These are phyloP conservation scores for Thozetella sp. DNA, from an alignment of 495 filamentous ascomycete genomes.

Conservation along the genomic window DNA sequence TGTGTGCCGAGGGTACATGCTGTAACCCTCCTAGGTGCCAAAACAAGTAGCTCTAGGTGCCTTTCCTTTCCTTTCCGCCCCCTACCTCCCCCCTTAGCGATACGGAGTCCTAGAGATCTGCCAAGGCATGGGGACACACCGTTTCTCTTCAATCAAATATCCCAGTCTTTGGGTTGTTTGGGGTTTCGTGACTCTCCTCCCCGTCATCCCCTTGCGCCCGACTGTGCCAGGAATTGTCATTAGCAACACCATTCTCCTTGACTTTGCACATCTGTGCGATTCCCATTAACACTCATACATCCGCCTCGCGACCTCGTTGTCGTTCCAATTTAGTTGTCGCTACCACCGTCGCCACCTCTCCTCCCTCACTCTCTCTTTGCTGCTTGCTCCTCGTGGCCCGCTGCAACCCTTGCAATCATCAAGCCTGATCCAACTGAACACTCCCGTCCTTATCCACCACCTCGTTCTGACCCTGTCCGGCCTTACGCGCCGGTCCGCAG, in stretches of 20 bases:
- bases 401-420: background rate
- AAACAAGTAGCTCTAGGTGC: background rate
- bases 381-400: too few species aligned
- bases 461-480: background rate
- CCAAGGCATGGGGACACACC: background rate
- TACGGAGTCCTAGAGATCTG: background rate
- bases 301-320: background rate
- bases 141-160: background rate
- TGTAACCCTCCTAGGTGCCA: background rate
- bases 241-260: too few species aligned
- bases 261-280: too few species aligned
- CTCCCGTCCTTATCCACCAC: background rate
- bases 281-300: too few species aligned
- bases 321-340: background rate
- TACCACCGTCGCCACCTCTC: too few species aligned
- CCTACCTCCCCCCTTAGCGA: background rate
- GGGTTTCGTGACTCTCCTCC: too few species aligned
- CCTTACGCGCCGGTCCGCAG: background rate
- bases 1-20: too few species aligned
- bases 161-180: background rate
- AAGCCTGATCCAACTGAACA: background rate
- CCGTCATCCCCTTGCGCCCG: too few species aligned
- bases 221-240: conserved; percentile 9
- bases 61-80: background rate
- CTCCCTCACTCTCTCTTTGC: background rate